Evolutionary conservation across 2,329 filamentous ascomycete genomes (phyloP), one percentile per base, ranked within the genome.

Genomic region (Aspergillus tanneri): DNA sequence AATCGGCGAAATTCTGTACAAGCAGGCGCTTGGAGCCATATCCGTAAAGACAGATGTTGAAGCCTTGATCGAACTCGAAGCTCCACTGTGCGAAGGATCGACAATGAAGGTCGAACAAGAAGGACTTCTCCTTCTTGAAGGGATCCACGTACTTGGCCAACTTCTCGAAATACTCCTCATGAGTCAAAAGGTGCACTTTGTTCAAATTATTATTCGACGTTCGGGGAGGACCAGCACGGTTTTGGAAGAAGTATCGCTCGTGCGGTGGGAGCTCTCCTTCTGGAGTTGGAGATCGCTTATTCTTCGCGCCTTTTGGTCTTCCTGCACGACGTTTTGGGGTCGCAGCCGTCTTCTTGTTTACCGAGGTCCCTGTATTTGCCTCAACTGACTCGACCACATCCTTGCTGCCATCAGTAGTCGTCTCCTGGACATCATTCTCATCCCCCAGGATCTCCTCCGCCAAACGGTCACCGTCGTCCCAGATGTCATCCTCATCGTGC

Each of bases 221-320:
- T 69, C 91, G 91, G 36, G 83, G 77, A 3, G 84, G 80, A 2
- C 89, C 90, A 0, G 88, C 84, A 39, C 89, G 85, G 65, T 95
- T 96, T 63, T 97, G 89, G 63, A 86, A 88, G 68, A 99, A 97
- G 73, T 95, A 99, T 57, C 87, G 82, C 68, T 97, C 93, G 63
- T 96, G 89, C 0, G 91, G 79, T 4, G 91, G 88, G 2, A 97
- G 78, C 60, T 96, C 82, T 43, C 83, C 80, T 14, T 92, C 89
- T 3, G 90, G 90, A 4, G 87, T 90, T 1, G 88, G 87, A 5
- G 87, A 89, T 47, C 82, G 83, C 60, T 83, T 81, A 55, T 81
- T 79, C 59, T 70, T 72, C 47, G 68, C 75, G 48, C 76, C 76
- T 57, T 80, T 83, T 0, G 82, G 81, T 61, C 80, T 72, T 41